Evolutionary conservation across 305 asterid genomes (phyloP).

Genomic region (Fraxinus xanthoxyloides): DNA sequence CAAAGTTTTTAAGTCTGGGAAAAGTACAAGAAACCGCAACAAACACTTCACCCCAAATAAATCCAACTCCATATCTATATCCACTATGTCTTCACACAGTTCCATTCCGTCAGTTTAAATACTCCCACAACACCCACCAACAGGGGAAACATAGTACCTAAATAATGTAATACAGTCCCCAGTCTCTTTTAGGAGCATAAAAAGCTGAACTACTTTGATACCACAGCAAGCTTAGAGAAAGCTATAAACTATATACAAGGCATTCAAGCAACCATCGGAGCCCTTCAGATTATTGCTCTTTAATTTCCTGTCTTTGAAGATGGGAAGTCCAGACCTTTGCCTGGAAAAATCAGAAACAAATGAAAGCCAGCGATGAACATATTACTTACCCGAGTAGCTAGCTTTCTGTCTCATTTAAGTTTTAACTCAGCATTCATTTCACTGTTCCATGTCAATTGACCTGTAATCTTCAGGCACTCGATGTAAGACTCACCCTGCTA

Average conservation of each 20-base stretch:
- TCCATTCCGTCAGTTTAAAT: background rate
- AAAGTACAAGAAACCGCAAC: background rate
- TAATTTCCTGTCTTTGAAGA: background rate
- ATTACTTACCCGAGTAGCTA: conserved; percentile 42
- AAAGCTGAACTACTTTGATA: background rate
- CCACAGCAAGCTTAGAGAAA: background rate
- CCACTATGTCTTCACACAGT: background rate
- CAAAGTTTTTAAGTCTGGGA: background rate
- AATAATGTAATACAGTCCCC: background rate
- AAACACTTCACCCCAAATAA: background rate
- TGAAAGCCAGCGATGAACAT: conserved; percentile 46
- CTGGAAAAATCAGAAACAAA: conserved; percentile 41
- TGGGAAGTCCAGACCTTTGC: background rate
- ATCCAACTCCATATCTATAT: background rate
- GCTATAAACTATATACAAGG: conserved; percentile 6
- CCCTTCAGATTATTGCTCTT: conserved; percentile 11
- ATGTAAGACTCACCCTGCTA: conserved; percentile 42
- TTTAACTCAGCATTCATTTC: background rate
- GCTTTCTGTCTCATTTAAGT: conserved; percentile 27
- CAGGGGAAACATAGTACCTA: background rate
- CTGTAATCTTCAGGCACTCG: conserved; percentile 40
- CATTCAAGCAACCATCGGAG: background rate
- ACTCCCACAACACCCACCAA: background rate
- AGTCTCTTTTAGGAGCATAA: background rate
- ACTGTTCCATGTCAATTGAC: background rate